Evolutionary conservation across 306 rosid species (phyloP), one percentile per base, ranked within the genome.

Genomic region (Quercus berberidifolia): DNA sequence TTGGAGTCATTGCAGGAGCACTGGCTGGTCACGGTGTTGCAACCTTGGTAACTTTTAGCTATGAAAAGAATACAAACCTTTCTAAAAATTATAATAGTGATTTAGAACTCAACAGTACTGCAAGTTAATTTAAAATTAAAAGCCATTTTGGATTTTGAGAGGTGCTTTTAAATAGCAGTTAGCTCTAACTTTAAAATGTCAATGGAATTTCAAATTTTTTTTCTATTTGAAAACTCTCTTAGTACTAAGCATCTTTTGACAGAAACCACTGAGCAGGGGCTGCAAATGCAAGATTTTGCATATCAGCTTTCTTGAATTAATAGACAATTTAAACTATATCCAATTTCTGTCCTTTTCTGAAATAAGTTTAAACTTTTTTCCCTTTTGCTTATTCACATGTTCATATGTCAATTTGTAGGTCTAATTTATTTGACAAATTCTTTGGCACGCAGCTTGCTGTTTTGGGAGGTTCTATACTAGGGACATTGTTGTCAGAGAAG

Each of bases 1-100:
- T 93, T 76, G 97, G 99, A 83, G 99, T 93, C 84, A 89, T 96
- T 76, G 98, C 89, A 6, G 98, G 99, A 86, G 93, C 99, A 35
- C 89, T 93, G 51, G 98, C 97, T 5, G 98, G 98, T 83, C 97
- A 93, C 51, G 94, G 96, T 35, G 93, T 85, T 60, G 99, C 99
- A 78, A 96, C 98, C 78, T 81, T 90, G 96, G 98, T 89, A 93
- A 88, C 17, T 59, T 73, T 43, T 75, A 60, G 81, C 68, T 76
- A 63, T 30, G 18, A 5, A 62, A 17, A 8, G 30, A 3, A 68
- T 74, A 21, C 33, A 35, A 30, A n/a, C 51, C 52, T 55, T 59
- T 35, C 21, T 55, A 80, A 18, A 41, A 23, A 30, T 25, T 7
- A 33, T 67, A 56, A 33, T 57, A 60, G 17, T n/a, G 65, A 59